A percentile compares a stretch with the other conserved stretches of the same genome.
These are phyloP conservation scores for Mycena venus DNA, from an alignment of 768 basidiomycete genomes.

Conservation along the genomic window DNA sequence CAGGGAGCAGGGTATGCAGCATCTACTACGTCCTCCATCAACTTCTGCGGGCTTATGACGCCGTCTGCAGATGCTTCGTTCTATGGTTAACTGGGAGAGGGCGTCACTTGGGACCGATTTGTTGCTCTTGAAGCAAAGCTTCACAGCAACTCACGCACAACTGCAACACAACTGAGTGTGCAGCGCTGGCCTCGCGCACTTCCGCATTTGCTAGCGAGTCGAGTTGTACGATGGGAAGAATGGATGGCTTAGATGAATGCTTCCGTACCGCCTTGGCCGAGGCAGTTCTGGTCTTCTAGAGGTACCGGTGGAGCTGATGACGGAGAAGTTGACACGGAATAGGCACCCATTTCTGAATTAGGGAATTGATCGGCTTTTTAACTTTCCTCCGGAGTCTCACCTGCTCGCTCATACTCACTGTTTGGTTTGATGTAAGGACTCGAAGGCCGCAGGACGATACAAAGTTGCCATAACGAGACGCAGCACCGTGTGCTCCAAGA, in stretches of 20 bases:
- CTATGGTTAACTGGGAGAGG: neutral
- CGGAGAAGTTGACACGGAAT: no score
- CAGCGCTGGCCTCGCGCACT: neutral
- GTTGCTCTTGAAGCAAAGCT: neutral
- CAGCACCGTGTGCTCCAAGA: no score
- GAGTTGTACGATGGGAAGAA: neutral
- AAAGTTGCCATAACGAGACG: no score
- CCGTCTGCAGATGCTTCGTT: neutral
- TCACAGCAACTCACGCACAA: neutral
- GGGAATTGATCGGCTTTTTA: no score
- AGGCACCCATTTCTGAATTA: no score
- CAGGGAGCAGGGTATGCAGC: neutral
- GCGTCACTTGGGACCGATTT: neutral
- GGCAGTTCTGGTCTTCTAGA: neutral
- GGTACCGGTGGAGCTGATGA: constrained; percentile 2
- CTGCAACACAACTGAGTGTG: constrained; percentile 4
- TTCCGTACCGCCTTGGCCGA: constrained; percentile 6
- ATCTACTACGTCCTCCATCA: neutral
- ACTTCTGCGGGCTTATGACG: neutral
- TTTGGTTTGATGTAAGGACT: no score
- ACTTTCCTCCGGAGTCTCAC: no score
- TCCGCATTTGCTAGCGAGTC: neutral
- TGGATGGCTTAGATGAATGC: constrained; percentile 6
- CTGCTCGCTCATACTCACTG: no score
- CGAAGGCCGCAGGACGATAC: no score